Conservation (phyloP, 768 basidiomycete genomes). For the Leccinum olivaceopallidum region DNA sequence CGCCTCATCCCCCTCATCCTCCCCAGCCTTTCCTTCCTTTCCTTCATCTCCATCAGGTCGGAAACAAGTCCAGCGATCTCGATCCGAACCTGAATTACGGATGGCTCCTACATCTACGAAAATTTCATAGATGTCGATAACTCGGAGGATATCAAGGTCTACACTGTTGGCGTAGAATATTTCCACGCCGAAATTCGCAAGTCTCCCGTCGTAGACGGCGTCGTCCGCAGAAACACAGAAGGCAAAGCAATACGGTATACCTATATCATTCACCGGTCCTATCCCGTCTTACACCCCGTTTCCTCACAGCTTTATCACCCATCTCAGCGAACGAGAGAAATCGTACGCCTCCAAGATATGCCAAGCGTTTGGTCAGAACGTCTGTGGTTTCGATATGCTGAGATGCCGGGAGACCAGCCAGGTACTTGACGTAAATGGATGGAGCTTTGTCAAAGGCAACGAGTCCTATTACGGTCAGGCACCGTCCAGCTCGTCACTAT, state of each 20-base stretch:
- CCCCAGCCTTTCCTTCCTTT: background rate
- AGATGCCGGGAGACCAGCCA: slow-evolving; percentile 82
- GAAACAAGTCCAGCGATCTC: slow-evolving; percentile 96
- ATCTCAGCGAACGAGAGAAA: slow-evolving; percentile 85
- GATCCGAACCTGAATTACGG: slow-evolving; percentile 82
- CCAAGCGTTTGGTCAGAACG: slow-evolving; percentile 94
- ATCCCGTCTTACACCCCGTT: slow-evolving; percentile 1
- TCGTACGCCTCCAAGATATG: slow-evolving; percentile 91
- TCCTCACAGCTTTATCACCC: slow-evolving; percentile 79
- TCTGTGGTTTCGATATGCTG: slow-evolving; percentile 97
- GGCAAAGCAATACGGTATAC: slow-evolving; percentile 93
- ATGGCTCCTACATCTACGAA: slow-evolving; percentile 98
- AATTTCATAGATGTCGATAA: slow-evolving; percentile 98
- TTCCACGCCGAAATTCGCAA: slow-evolving; percentile 98
- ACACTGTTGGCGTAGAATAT: slow-evolving; percentile 93
- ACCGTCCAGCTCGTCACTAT: background rate
- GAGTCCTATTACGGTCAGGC: slow-evolving; percentile 86
- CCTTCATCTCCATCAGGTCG: slow-evolving; percentile 61
- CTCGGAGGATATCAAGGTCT: slow-evolving; percentile 98
- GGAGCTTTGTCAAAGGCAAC: slow-evolving; percentile 97
- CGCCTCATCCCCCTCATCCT: slow-evolving; percentile 1
- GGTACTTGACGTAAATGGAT: slow-evolving; percentile 99
- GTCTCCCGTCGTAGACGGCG: slow-evolving; percentile 96
- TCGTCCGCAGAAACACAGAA: slow-evolving; percentile 95
- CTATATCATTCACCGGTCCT: background rate